Base-by-base conservation (phyloP, 2,329 filamentous ascomycete genomes). In the Aureobasidium mangrovei region DNA sequence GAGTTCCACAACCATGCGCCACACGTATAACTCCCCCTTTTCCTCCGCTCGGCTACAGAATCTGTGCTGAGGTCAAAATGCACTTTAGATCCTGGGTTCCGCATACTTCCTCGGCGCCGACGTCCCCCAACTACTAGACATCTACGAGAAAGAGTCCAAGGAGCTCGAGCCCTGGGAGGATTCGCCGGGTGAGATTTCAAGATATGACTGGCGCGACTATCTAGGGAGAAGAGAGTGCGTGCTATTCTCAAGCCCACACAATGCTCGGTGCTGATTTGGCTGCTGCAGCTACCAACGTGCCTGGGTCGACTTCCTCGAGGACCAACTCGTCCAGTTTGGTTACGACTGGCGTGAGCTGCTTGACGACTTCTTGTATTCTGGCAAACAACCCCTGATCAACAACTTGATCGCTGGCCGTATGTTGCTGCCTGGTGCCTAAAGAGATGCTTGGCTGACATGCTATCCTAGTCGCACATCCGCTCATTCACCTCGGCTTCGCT, bases 401-500 rank as follows among this genome's bases (percentile, higher is more conserved):
- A 83, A 85, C 36, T 72, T 96, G 38, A 82, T 94, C 53, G 79
- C 84, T 42, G 89, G 88, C 53, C 78, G 88, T 93, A 80, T 55
- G 86, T 33, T 27, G 72, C 48, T 27, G 36, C 33, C 32, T 52
- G 18, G 24, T 5, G 7, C 24, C 18, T 27, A 6, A 32, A 9
- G 7, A 39, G 27, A 53, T 51, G 33, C 38, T 29, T 48, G 55
- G 54, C 68, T 74, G 51, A 72, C 60, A 33, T 38, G n/a, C 32
- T 12, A 7, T 54, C 28, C 4, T 60, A 91, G 87, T 95, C 57
- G 91, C 86, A 18, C 88, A 96, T 63, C 88, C 91, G 1, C 75
- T 97, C n/a, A 93, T 97, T 56, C 93, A 97, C 64, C 78, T 98
- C 2, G 91, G 83, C n/a, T 96, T 95, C 66, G 93, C 90, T 7